A percentile compares a stretch with the other conserved stretches of the same genome.
Conservation (phyloP, 345 rosid genomes). For the Pugionium dolabratum region DNA sequence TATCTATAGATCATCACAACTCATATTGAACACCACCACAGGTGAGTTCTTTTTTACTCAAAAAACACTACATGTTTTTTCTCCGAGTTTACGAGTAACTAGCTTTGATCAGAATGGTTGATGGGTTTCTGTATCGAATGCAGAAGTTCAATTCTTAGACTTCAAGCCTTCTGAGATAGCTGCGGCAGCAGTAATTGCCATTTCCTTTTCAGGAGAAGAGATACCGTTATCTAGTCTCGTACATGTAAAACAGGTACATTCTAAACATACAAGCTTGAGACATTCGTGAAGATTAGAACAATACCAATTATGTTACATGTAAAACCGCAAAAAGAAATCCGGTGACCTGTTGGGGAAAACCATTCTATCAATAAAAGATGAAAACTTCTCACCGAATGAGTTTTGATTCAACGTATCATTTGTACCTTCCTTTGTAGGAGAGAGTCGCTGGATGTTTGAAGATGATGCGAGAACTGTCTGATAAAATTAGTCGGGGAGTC, state of each 20-base stretch:
- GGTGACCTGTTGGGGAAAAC: too few relatives aligned
- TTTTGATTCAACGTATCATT: neutral
- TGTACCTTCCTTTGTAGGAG: constrained; percentile 42
- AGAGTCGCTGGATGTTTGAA: constrained; percentile 52
- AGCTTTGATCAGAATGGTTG: constrained; percentile 14
- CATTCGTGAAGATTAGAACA: too few relatives aligned
- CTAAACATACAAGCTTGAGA: too few relatives aligned
- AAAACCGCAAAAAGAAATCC: too few relatives aligned
- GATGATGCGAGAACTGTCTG: constrained; percentile 45
- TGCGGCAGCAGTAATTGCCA: constrained; percentile 54
- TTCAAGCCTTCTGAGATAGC: constrained; percentile 67
- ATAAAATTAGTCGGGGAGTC: constrained; percentile 26
- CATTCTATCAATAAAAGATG: neutral
- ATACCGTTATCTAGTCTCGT: constrained; percentile 42
- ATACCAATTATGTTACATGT: too few relatives aligned
- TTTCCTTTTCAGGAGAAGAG: constrained; percentile 49
- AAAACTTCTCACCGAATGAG: neutral
- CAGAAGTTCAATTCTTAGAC: constrained; percentile 66
- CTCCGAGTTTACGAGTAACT: neutral
- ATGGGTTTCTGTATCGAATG: constrained; percentile 45
- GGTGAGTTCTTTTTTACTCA: constrained; percentile 37
- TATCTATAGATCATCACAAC: constrained; percentile 46
- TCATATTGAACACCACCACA: constrained; percentile 48
- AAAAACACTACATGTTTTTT: neutral
- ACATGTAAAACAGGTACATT: constrained; percentile 48